Evolutionary conservation across 2,329 filamentous ascomycete species (phyloP).

Genomic region (Plectosphaerella sp.): DNA sequence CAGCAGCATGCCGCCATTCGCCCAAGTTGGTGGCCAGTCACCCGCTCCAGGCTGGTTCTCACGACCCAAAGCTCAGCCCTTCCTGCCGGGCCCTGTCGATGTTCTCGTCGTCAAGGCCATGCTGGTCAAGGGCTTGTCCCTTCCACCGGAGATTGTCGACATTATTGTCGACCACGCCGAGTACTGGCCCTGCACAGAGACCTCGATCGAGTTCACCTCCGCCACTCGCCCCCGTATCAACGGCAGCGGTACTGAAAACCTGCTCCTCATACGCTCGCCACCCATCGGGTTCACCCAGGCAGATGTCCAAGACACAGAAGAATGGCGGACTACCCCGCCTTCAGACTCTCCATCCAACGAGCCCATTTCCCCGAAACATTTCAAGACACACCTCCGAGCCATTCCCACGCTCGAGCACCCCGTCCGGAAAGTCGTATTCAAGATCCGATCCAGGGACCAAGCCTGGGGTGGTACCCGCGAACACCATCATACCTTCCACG

Average conservation of each 20-base stretch:
- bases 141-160: conserved; percentile 54
- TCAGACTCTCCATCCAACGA: conserved; percentile 2
- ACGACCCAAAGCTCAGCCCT: background rate
- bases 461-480: conserved; percentile 40
- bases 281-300: conserved; percentile 29
- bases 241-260: conserved; percentile 20
- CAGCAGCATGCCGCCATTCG: background rate
- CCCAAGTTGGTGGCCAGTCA: background rate
- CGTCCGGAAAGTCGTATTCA: conserved; percentile 59
- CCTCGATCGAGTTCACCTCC: conserved; percentile 20
- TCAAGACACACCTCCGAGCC: conserved; percentile 22
- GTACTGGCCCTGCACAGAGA: conserved; percentile 53
- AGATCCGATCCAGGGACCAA: conserved; percentile 52
- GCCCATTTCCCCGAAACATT: conserved; percentile 17
- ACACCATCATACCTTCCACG: conserved; percentile 33
- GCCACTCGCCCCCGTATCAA: conserved; percentile 14
- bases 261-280: conserved; percentile 31
- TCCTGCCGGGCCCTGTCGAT: conserved; percentile 39
- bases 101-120: conserved; percentile 44
- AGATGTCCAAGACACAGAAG: background rate
- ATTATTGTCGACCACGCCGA: conserved; percentile 54
- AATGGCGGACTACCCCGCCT: conserved; percentile 1
- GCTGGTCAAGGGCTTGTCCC: conserved; percentile 33
- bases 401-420: conserved; percentile 34
- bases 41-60: background rate